Percentiles rank a stretch among this genome's conserved stretches.
These are phyloP conservation scores for Fusarium fracticaudum DNA, from an alignment of 2,329 filamentous ascomycete genomes.

Conservation along the genomic window DNA sequence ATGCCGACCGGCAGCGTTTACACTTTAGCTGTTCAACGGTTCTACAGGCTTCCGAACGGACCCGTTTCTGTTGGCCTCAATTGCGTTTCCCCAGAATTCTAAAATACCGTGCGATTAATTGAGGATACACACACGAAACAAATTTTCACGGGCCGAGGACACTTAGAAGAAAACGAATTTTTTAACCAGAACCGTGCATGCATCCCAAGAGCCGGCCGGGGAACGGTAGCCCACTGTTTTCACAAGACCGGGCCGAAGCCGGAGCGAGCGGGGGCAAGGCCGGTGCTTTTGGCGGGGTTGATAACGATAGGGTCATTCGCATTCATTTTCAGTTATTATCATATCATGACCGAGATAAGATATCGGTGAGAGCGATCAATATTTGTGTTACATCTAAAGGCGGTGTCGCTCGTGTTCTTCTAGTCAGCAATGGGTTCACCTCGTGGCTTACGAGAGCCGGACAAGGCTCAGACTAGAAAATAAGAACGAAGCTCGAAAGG, in stretches of 20 bases:
- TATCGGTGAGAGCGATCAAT: constrained; percentile 11
- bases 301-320: constrained; percentile 11
- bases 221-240: constrained; percentile 23
- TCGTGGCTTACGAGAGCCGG: constrained; percentile 27
- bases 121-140: neutral
- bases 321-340: neutral
- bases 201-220: constrained; percentile 19
- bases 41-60: constrained; percentile 1
- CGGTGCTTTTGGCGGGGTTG: constrained; percentile 26
- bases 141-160: constrained; percentile 3
- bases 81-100: constrained; percentile 27
- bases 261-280: constrained; percentile 22
- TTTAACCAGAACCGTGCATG: neutral
- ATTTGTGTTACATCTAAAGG: neutral
- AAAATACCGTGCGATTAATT: constrained; percentile 27
- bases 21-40: constrained; percentile 2
- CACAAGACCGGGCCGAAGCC: constrained; percentile 33
- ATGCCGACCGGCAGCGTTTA: constrained; percentile 1
- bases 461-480: constrained; percentile 10
- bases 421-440: constrained; percentile 1
- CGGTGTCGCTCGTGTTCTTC: constrained; percentile 14
- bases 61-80: constrained; percentile 1
- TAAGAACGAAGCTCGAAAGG: neutral
- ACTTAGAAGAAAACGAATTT: neutral
- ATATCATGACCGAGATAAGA: constrained; percentile 11